Base-by-base conservation (phyloP, 257 asterid species). In the Orobanche coerulescens region DNA sequence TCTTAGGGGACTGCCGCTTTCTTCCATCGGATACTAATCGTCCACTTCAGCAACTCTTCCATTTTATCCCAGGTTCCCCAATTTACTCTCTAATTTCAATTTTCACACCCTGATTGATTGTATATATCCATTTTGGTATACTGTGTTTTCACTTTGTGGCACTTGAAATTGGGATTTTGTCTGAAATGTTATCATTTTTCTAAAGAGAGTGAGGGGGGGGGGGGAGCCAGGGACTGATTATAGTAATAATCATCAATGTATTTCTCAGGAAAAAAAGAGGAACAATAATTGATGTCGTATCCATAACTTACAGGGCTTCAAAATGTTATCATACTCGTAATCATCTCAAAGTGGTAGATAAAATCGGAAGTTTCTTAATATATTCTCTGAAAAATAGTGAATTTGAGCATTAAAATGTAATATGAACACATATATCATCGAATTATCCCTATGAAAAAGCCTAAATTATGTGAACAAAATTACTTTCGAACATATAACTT, bases 1-100 rank as follows among this genome's bases (percentile, higher is more conserved):
- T 88, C 48, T 65, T 88, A n/a, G 86, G 95, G 11, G 95, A 82
- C 61, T 62, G 70, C 54, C 77, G 85, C 64, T 71, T 78, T 72
- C 60, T 77, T 65, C 85, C 75, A 11, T 67, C 83, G 13, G 52
- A 64, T 14, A 68, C 82, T 15, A 10, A 75, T 8, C 22, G 50
- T 42, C 58, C 86, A n/a, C 71, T 85, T 36, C 88, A 70, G 54
- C 79, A 66, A 2, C 78, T 80, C 62, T 72, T 89, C 64, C 66
- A 74, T 49, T 75, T 24, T 58, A 71, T 63, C 25, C 75, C 82
- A 80, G 95, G 96, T 92, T 62, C 58, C 39, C 23, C 39, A 19
- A 22, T 37, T 22, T 36, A 16, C 58, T 11, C 61, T 33, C 0
- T 23, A 44, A 16, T 31, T 61, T 25, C 48, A 13, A 31, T 30